Evolutionary conservation across 495 filamentous ascomycete species (phyloP), one percentile per base, ranked within the genome.

Genomic region (Xylaria venustula): DNA sequence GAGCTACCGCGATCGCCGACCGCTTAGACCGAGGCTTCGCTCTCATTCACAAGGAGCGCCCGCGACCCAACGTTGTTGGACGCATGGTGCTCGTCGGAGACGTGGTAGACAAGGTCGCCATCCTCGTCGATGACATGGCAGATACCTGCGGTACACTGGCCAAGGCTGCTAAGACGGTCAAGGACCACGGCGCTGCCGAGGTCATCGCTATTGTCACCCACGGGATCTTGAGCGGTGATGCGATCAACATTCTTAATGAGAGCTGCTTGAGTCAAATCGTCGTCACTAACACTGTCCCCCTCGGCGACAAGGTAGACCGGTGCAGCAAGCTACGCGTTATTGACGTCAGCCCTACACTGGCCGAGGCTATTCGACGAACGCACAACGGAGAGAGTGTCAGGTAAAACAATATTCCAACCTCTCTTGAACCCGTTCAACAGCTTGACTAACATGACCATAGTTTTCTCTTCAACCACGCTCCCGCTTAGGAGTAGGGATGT

Each of bases 11-110:
- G 8, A 97, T 98, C 58, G 94, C 94, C 54, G 95, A 98, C 73
- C 88, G 92, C 22, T 85, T 98, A 47, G 92, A 97, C 70, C 87
- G 93, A 54, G 90, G 89, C 64, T 98, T 98, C 75, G 94, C 94
- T n/a, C 86, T 98, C 32, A 98, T 98, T 70, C 94, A 98, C 85
- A 98, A 98, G 78, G 93, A 98, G 77, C 92, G 94, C 54, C 89
- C 93, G 0, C 85, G 92, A 22, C 93, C 94, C 54, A 97, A 97
- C 72, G 94, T 97, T 74, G 93, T 98, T 63, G 91, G 89, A 20
- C 90, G 90, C 67, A 98, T 98, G 94, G 92, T 96, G 22, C 83
- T 92, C 25, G 86, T 87, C 56, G 86, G 85, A 41, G 84, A 85
- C 61, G 83, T 88, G 34, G 75, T 77, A 46, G 82, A 79, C 73